Evolutionary conservation across 2,329 filamentous ascomycete species (phyloP).

Genomic region (Beauveria medogensis): DNA sequence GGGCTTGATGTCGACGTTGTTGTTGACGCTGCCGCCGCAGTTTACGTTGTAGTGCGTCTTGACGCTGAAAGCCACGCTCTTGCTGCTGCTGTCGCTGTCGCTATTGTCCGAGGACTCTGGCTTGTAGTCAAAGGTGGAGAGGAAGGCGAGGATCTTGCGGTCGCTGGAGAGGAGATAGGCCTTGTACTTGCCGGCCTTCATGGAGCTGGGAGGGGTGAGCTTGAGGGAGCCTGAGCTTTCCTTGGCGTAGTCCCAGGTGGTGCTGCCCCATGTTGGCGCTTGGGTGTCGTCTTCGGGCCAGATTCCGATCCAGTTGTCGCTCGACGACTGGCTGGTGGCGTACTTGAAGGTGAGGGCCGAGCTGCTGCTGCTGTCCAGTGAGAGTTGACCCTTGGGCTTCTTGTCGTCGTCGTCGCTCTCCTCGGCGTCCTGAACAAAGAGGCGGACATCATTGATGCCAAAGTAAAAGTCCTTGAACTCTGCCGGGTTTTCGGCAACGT

Average conservation of each 20-base stretch:
- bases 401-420: no score
- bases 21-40: neutral
- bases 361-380: neutral
- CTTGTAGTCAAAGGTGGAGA: neutral
- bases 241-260: neutral
- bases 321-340: neutral
- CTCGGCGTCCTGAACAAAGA: neutral
- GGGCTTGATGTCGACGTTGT: neutral
- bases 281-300: neutral
- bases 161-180: neutral
- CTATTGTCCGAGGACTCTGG: neutral
- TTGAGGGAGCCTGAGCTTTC: neutral
- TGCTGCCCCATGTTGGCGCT: neutral
- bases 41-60: neutral
- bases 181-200: neutral
- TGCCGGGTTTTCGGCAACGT: conserved; percentile 1
- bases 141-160: neutral
- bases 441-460: neutral
- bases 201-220: neutral
- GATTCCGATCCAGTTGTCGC: conserved; percentile 1
- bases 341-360: neutral
- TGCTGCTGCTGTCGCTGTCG: no score
- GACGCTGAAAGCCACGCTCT: neutral
- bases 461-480: conserved; percentile 1
- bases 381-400: neutral